phyloP scores from a whole-genome alignment of 345 rosid species.

The Chamaenerion angustifolium region DNA sequence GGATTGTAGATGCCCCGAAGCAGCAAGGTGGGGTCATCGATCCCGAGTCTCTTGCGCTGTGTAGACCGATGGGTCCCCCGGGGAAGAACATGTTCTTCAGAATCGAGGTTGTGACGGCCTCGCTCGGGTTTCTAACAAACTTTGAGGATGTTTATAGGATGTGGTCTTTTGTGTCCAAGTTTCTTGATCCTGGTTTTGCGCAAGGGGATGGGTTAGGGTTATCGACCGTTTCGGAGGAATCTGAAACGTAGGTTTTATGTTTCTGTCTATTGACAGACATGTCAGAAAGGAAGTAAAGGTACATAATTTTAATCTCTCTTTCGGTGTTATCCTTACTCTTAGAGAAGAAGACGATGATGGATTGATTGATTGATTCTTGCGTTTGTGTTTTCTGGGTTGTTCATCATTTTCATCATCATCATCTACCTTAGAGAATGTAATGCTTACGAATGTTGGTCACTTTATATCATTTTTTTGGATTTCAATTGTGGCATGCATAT shows the following conservation, averaged over 20 bases:
- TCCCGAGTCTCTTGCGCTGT: conserved; percentile 29
- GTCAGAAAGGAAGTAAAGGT: conserved; percentile 4
- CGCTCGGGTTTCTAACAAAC: conserved; percentile 54
- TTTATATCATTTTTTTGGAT: no score
- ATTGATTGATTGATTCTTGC: conserved; percentile 4
- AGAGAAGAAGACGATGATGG: conserved; percentile 1
- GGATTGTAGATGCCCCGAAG: conserved; percentile 33
- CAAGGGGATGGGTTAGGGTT: conserved; percentile 21
- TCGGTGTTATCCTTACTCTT: neutral
- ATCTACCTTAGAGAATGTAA: no score
- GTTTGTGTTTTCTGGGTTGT: conserved; percentile 2
- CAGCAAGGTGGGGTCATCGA: conserved; percentile 25
- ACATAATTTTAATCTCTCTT: neutral
- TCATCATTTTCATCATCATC: no score
- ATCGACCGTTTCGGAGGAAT: conserved; percentile 28
- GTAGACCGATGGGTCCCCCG: conserved; percentile 39
- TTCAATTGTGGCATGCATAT: no score
- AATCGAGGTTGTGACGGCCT: conserved; percentile 56
- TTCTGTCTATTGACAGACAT: neutral
- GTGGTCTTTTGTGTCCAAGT: conserved; percentile 51
- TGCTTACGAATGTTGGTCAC: no score
- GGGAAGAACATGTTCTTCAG: conserved; percentile 33
- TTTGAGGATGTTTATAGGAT: conserved; percentile 56
- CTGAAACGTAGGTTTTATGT: conserved; percentile 18
- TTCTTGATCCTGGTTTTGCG: conserved; percentile 35